phyloP scores from a whole-genome alignment of 306 rosid genomes.

The Astragalus membranaceus region DNA sequence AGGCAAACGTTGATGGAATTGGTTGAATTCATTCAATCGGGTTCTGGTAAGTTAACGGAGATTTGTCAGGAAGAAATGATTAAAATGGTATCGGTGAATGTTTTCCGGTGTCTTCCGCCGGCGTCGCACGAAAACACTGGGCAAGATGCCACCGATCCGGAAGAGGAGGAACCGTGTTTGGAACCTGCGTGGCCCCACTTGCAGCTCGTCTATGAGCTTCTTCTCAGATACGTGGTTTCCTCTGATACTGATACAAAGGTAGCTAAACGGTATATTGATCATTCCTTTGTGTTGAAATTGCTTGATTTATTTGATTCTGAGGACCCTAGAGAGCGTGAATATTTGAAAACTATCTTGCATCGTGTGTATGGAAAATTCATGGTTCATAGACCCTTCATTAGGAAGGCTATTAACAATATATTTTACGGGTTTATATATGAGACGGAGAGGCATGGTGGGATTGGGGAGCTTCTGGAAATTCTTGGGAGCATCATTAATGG shows the following conservation, averaged over 20 bases:
- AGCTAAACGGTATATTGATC: slow-evolving; percentile 87
- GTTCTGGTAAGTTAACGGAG: slow-evolving; percentile 81
- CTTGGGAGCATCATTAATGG: slow-evolving; percentile 98
- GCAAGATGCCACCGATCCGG: slow-evolving; percentile 67
- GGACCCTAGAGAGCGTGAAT: slow-evolving; percentile 92
- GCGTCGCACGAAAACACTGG: slow-evolving; percentile 81
- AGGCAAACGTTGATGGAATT: slow-evolving; percentile 73
- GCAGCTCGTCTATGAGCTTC: slow-evolving; percentile 91
- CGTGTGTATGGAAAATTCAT: slow-evolving; percentile 93
- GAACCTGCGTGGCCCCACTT: slow-evolving; percentile 92
- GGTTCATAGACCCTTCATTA: slow-evolving; percentile 91
- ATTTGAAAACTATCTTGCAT: slow-evolving; percentile 83
- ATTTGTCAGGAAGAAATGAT: slow-evolving; percentile 92
- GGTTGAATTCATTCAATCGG: slow-evolving; percentile 86
- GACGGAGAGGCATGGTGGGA: slow-evolving; percentile 83
- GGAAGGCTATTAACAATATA: slow-evolving; percentile 87
- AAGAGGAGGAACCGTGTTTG: slow-evolving; percentile 78
- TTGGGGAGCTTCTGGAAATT: slow-evolving; percentile 95
- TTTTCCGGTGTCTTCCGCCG: slow-evolving; percentile 90
- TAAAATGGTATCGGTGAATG: slow-evolving; percentile 69
- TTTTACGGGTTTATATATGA: slow-evolving; percentile 86
- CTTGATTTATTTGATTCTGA: slow-evolving; percentile 89
- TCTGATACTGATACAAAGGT: slow-evolving; percentile 94
- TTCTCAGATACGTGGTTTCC: slow-evolving; percentile 86
- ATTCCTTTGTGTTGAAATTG: slow-evolving; percentile 78